Evolutionary conservation across 139 green algal species (phyloP).

Genomic region (Chlorella sp.): DNA sequence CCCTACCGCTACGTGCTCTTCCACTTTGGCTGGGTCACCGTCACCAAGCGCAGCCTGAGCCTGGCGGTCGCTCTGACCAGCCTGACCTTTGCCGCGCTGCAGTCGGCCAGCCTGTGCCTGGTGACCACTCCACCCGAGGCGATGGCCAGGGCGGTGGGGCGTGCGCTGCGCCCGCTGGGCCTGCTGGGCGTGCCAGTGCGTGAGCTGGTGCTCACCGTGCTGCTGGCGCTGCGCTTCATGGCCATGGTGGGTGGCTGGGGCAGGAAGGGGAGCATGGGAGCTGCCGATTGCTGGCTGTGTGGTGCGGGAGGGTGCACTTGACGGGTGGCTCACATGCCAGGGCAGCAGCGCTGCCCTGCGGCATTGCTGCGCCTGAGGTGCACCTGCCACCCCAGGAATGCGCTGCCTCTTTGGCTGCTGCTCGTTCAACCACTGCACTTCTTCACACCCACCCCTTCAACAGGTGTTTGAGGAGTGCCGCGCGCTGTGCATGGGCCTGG

Average conservation of each 20-base stretch:
- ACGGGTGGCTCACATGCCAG: no score
- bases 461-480: constrained; percentile 53
- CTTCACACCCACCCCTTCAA: no score
- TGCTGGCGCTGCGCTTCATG: constrained; percentile 53
- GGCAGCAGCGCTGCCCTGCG: no score
- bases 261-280: neutral
- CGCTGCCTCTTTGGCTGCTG: no score
- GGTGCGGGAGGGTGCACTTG: no score
- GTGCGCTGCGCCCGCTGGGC: constrained; percentile 39
- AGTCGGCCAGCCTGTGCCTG: constrained; percentile 53
- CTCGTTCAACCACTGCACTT: neutral
- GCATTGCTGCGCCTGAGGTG: no score
- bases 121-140: constrained; percentile 46
- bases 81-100: constrained; percentile 47
- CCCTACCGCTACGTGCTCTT: constrained; percentile 43
- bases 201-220: constrained; percentile 45
- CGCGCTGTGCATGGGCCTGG: constrained; percentile 51
- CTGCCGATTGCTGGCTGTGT: no score
- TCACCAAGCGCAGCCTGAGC: constrained; percentile 47
- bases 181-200: constrained; percentile 36
- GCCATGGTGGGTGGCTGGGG: constrained; percentile 29
- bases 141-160: constrained; percentile 43
- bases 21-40: constrained; percentile 39
- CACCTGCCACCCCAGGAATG: no score
- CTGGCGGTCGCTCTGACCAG: constrained; percentile 29